Conservation (phyloP, 2,329 filamentous ascomycete species). For the Diaporthe sp. region DNA sequence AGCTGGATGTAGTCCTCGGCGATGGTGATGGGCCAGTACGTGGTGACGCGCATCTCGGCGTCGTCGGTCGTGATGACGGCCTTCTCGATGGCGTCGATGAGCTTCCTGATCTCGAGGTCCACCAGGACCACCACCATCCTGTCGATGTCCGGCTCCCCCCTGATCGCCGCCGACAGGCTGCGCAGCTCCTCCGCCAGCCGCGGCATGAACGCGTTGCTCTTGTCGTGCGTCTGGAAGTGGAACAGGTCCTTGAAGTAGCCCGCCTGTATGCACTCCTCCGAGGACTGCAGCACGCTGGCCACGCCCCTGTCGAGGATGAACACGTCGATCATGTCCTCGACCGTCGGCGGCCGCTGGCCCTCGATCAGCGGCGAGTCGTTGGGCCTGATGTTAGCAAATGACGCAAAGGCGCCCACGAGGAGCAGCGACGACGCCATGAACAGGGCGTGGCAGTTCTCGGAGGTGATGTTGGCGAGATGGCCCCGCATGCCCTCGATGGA, state of each 20-base stretch:
- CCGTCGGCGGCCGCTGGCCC: constrained; percentile 34
- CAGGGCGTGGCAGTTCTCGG: constrained; percentile 50
- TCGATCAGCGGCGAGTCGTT: constrained; percentile 30
- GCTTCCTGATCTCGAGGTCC: constrained; percentile 37
- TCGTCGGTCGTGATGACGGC: constrained; percentile 38
- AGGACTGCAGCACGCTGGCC: constrained; percentile 48
- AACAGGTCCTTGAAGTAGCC: constrained; percentile 46
- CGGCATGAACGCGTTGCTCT: constrained; percentile 32
- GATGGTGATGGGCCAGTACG: constrained; percentile 45
- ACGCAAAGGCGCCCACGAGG: constrained; percentile 50
- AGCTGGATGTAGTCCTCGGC: constrained; percentile 44
- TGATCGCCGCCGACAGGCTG: constrained; percentile 14
- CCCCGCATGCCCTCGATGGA: constrained; percentile 49
- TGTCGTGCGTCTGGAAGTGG: constrained; percentile 31
- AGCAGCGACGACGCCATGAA: constrained; percentile 52
- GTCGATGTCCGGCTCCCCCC: constrained; percentile 26
- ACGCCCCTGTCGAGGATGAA: constrained; percentile 51
- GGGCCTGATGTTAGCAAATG: constrained; percentile 44
- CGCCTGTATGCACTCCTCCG: constrained; percentile 41
- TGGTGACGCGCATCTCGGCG: constrained; percentile 44
- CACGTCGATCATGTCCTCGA: constrained; percentile 52
- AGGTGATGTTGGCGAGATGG: constrained; percentile 45
- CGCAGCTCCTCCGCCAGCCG: constrained; percentile 36
- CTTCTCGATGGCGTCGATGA: constrained; percentile 39
- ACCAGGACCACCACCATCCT: constrained; percentile 27